phyloP scores from a whole-genome alignment of 2,329 filamentous ascomycete species.

The Aspergillus carbonarius region DNA sequence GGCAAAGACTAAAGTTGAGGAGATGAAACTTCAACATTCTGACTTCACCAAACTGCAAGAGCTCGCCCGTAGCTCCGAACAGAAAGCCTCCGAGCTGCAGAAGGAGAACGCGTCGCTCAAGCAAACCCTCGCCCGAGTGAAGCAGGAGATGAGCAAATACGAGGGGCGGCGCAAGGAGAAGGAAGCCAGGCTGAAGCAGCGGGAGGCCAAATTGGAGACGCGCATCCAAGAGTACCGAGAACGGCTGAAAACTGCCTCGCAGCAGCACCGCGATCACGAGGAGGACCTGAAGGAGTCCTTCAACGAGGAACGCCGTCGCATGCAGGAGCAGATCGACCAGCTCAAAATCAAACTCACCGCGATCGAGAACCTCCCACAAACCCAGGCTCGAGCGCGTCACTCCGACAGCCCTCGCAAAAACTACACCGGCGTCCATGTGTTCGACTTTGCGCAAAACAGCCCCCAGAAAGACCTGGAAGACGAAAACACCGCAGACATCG shows the following conservation, averaged over 20 bases:
- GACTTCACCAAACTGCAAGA: slow-evolving; percentile 37
- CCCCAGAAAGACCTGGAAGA: slow-evolving; percentile 23
- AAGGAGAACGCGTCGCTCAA: slow-evolving; percentile 44
- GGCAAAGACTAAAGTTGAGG: slow-evolving; percentile 36
- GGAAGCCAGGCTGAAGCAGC: slow-evolving; percentile 42
- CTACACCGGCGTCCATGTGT: slow-evolving; percentile 30
- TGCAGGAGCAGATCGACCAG: slow-evolving; percentile 40
- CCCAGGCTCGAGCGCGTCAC: slow-evolving; percentile 20
- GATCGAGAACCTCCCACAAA: slow-evolving; percentile 27
- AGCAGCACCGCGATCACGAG: slow-evolving; percentile 39
- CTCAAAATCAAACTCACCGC: slow-evolving; percentile 34
- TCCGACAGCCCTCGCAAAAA: slow-evolving; percentile 30
- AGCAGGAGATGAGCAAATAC: slow-evolving; percentile 44
- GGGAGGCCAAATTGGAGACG: slow-evolving; percentile 40
- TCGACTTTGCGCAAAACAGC: slow-evolving; percentile 25
- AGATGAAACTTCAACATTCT: slow-evolving; percentile 30
- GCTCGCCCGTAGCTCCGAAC: slow-evolving; percentile 40
- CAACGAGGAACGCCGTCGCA: slow-evolving; percentile 38
- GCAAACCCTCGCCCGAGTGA: slow-evolving; percentile 40
- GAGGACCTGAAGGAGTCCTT: slow-evolving; percentile 34
- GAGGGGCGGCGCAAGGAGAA: slow-evolving; percentile 45
- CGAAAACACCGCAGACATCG: slow-evolving; percentile 29
- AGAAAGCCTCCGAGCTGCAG: slow-evolving; percentile 41
- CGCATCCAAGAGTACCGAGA: slow-evolving; percentile 43
- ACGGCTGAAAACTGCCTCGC: slow-evolving; percentile 35